phyloP scores from a whole-genome alignment of 768 basidiomycete species.

The Hirschioporus abietinus region DNA sequence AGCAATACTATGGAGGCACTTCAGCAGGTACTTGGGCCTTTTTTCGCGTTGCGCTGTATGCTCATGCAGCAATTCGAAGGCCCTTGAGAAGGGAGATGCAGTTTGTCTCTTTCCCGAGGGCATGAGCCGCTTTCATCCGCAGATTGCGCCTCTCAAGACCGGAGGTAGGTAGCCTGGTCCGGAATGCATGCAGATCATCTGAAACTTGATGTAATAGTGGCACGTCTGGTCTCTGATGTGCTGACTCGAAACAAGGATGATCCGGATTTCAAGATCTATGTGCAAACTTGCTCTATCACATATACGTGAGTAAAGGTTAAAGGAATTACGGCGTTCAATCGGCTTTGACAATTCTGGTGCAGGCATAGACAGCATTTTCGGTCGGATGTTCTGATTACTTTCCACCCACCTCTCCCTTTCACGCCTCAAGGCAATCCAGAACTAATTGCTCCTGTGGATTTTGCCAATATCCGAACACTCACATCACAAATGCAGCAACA shows the following conservation, averaged over 20 bases:
- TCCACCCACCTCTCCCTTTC: conserved; percentile 65
- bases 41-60: conserved; percentile 9
- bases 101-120: conserved; percentile 87
- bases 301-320: conserved; percentile 56
- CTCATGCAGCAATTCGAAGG: conserved; percentile 35
- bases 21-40: conserved; percentile 43
- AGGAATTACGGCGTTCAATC: background rate
- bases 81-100: conserved; percentile 69
- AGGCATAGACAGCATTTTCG: conserved; percentile 87
- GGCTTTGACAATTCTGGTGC: conserved; percentile 4
- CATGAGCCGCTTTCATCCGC: conserved; percentile 77
- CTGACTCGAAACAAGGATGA: conserved; percentile 63
- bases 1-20: conserved; percentile 61
- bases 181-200: background rate
- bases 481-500: conserved; percentile 61
- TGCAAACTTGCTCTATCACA: conserved; percentile 76
- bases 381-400: conserved; percentile 82
- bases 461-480: conserved; percentile 48
- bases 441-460: conserved; percentile 62
- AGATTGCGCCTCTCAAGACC: conserved; percentile 83
- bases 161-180: conserved; percentile 47
- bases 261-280: conserved; percentile 63
- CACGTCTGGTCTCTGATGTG: conserved; percentile 75
- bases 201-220: conserved; percentile 39
- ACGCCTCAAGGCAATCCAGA: conserved; percentile 65